Evolutionary conservation across 192 early-diverging fungal species (phyloP).

Genomic region (Phycomyces nitens): DNA sequence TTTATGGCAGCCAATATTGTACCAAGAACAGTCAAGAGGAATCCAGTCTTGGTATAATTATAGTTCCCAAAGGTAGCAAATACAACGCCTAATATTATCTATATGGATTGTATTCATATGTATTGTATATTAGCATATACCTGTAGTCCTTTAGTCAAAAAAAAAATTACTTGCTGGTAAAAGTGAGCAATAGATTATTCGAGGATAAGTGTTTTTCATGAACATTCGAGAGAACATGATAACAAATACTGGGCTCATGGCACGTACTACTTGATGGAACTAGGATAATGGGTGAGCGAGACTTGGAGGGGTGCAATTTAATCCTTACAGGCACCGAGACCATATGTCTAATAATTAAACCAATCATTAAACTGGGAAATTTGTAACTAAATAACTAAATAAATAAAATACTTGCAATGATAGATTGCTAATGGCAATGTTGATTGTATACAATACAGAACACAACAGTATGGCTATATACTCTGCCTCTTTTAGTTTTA

Average conservation of each 20-base stretch:
- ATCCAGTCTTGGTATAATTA: conserved; percentile 61
- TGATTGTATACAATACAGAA: conserved; percentile 69
- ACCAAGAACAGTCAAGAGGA: conserved; percentile 75
- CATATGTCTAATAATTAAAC: too few relatives aligned
- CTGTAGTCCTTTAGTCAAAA: too few relatives aligned
- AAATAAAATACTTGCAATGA: conserved; percentile 53
- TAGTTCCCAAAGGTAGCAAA: conserved; percentile 83
- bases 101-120: conserved; percentile 46
- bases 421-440: conserved; percentile 67
- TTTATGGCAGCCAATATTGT: conserved; percentile 74
- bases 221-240: conserved; percentile 44
- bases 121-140: too few relatives aligned
- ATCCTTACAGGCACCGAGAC: too few relatives aligned
- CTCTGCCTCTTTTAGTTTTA: conserved; percentile 35
- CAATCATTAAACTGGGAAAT: too few relatives aligned
- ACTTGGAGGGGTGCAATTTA: conserved; percentile 65
- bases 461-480: conserved; percentile 50
- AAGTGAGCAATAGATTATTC: conserved; percentile 37
- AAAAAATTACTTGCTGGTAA: conserved; percentile 53
- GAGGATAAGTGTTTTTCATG: conserved; percentile 29
- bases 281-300: too few relatives aligned
- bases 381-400: neutral
- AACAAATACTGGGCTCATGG: conserved; percentile 61
- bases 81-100: conserved; percentile 70
- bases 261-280: too few relatives aligned